Evolutionary conservation across 1,284 basidiomycete genomes (phyloP), one percentile per base, ranked within the genome.

Genomic region (Porodaedalea pini): DNA sequence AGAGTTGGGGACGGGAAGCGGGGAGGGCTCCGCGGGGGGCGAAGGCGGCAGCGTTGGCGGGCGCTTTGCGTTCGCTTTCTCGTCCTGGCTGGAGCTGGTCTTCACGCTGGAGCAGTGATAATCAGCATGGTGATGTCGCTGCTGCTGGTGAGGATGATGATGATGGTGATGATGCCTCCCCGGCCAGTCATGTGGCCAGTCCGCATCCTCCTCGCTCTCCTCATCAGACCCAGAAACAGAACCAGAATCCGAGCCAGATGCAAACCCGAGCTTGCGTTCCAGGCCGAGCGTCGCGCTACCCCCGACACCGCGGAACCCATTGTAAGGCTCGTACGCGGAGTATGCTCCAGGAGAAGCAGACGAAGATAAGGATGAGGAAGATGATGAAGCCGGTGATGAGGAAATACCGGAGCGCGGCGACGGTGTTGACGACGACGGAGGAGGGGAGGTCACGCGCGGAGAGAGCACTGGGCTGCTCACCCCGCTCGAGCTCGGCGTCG

Each of bases 201-300:
- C 53, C n/a, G 47, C 25, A 21, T 55, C 53, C 23, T 55, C 53
- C 1, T 53, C 39, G 27, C 3, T 31, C 51, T 3, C 51, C 23
- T n/a, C 2, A 32, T 32, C 47, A 17, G 51, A n/a, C 2, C 6
- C 37, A 25, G 41, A 41, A 41, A 1, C 10, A n/a, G 37, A 27
- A 19, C 23, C 40, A 17, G 39, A 53, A 7, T 53, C 51, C 25
- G 47, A 32, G 47, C 25, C 23, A 49, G 47, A 29, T 36, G 41
- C 43, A 19, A 45, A 45, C 17, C 56, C 56, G 8, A 57, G 48
- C 21, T 51, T 51, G 6, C 56, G 49, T 29, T 57, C 56, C 7
- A 57, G 21, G 1, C 56, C 56, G 15, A 51, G 32, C 5, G 56
- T 44, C 11, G 37, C 54, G 21, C 45, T 57, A 10, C 49, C 48